phyloP scores from a whole-genome alignment of 2,329 filamentous ascomycete genomes.

The Fusarium phyllophilum region DNA sequence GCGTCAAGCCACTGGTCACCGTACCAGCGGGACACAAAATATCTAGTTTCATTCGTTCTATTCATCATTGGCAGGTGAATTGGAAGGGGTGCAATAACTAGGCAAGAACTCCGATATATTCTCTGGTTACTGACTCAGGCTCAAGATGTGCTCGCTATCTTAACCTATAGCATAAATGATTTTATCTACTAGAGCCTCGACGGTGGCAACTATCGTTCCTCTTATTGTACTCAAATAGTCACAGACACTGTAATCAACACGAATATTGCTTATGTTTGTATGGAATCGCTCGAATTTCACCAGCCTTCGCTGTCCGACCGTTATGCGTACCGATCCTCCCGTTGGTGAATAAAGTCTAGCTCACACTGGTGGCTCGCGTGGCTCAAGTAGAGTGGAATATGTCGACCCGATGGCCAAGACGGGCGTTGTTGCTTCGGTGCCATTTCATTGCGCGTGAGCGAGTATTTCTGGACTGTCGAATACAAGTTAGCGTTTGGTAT shows the following conservation, averaged over 20 bases:
- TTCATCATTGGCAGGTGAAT: background rate
- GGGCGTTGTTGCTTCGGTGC: background rate
- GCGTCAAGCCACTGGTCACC: background rate
- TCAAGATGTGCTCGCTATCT: background rate
- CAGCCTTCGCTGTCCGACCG: background rate
- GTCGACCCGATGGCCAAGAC: background rate
- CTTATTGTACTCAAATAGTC: background rate
- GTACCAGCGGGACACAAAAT: background rate
- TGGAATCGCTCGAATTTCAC: background rate
- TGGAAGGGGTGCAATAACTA: background rate
- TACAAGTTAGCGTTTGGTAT: too few relatives aligned
- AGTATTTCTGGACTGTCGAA: rapidly evolving
- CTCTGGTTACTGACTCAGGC: background rate
- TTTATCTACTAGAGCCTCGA: background rate
- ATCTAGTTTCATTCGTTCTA: background rate
- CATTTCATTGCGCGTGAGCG: rapidly evolving
- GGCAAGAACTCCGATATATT: too few relatives aligned
- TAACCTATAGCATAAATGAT: background rate
- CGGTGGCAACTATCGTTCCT: background rate
- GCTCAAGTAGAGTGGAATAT: rapidly evolving
- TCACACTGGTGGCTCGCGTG: background rate
- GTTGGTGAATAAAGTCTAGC: background rate
- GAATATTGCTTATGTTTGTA: background rate
- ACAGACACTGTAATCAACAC: too few relatives aligned
- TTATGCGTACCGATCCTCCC: too few relatives aligned